Evolutionary conservation across 257 asterid species (phyloP).

Genomic region (Solanum tacnaense): DNA sequence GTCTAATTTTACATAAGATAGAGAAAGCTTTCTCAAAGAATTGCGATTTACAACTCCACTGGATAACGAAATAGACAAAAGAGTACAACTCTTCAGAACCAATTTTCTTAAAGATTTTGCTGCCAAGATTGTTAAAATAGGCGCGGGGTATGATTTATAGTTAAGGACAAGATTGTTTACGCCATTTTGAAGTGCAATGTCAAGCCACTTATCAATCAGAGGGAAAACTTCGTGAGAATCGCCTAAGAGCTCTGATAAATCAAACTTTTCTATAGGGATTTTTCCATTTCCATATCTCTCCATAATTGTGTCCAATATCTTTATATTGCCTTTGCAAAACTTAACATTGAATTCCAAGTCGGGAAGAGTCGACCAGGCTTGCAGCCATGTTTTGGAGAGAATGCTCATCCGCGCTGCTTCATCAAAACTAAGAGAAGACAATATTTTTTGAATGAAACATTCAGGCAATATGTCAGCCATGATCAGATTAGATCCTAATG

Average conservation of each 20-base stretch:
- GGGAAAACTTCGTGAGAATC: not conserved
- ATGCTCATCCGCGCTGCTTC: not conserved
- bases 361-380: not conserved
- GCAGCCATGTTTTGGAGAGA: not conserved
- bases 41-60: not conserved
- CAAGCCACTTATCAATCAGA: not conserved
- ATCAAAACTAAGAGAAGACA: not conserved
- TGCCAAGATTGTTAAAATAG: not conserved
- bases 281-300: not conserved
- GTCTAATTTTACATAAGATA: not conserved
- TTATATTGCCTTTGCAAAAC: not conserved
- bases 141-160: not conserved
- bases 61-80: not conserved
- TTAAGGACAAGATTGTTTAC: not conserved
- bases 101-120: not conserved
- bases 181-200: not conserved
- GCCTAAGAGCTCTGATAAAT: not conserved
- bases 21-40: not conserved
- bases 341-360: not conserved
- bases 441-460: not conserved
- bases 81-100: not conserved
- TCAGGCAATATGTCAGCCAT: not conserved
- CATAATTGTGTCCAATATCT: not conserved
- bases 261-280: not conserved
- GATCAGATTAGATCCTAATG: not conserved